Evolutionary conservation across 805 yeast genomes (phyloP).

Genomic region (Vanderwaltozyma tropicalis): DNA sequence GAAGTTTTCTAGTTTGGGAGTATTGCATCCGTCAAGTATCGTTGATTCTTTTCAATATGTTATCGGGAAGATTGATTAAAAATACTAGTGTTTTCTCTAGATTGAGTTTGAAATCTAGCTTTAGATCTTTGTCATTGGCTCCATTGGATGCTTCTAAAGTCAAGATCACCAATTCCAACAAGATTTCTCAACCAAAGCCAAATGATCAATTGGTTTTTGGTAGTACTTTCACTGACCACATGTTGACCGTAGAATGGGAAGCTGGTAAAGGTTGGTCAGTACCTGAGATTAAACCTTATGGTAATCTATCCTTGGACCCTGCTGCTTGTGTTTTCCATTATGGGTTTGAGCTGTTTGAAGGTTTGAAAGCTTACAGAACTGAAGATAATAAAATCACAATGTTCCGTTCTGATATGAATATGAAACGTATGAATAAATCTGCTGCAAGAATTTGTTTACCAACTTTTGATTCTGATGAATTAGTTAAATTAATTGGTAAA

Average conservation of each 20-base stretch:
- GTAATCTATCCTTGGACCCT: conserved; percentile 67
- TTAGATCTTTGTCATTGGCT: too few relatives aligned
- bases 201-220: conserved; percentile 61
- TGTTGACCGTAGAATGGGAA: conserved; percentile 79
- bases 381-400: conserved; percentile 56
- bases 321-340: conserved; percentile 86
- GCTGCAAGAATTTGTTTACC: conserved; percentile 86
- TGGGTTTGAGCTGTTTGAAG: conserved; percentile 91
- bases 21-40: too few relatives aligned
- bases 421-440: conserved; percentile 83
- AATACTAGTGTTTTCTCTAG: too few relatives aligned
- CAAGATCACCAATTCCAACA: conserved; percentile 32
- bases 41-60: too few relatives aligned
- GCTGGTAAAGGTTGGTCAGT: conserved; percentile 67
- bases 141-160: conserved; percentile 45
- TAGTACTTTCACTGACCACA: conserved; percentile 71
- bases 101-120: too few relatives aligned
- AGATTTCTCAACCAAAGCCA: conserved; percentile 46
- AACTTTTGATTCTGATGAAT: conserved; percentile 65
- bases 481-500: conserved; percentile 63
- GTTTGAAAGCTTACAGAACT: conserved; percentile 79
- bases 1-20: too few relatives aligned
- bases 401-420: conserved; percentile 85
- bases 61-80: too few relatives aligned
- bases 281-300: conserved; percentile 84